phyloP scores from a whole-genome alignment of 2,329 filamentous ascomycete species.

The Ophiobolus disseminans region DNA sequence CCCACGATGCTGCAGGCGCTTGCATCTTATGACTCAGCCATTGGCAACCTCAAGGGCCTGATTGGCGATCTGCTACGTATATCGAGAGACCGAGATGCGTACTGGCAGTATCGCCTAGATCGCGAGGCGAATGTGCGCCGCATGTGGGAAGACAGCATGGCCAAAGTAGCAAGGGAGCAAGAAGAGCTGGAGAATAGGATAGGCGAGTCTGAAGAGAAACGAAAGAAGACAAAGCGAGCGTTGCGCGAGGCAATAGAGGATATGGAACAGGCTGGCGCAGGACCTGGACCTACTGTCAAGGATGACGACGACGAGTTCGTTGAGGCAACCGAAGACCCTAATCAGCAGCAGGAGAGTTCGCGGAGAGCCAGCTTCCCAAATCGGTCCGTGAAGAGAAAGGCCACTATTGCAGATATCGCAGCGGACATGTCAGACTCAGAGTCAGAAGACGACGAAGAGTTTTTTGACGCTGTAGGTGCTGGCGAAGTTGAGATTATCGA shows the following conservation, averaged over 20 bases:
- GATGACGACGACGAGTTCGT: constrained; percentile 41
- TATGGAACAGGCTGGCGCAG: constrained; percentile 37
- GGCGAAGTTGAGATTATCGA: constrained; percentile 84
- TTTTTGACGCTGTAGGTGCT: constrained; percentile 95
- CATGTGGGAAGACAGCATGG: constrained; percentile 99
- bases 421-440: constrained; percentile 72
- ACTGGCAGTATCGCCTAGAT: constrained; percentile 95
- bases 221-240: constrained; percentile 86
- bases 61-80: constrained; percentile 89
- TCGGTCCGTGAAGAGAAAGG: constrained; percentile 61
- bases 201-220: constrained; percentile 87
- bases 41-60: constrained; percentile 83
- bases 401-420: constrained; percentile 72
- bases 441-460: constrained; percentile 84
- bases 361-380: constrained; percentile 26
- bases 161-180: constrained; percentile 91
- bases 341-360: constrained; percentile 39
- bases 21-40: constrained; percentile 85
- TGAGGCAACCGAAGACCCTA: constrained; percentile 41
- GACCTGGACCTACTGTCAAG: constrained; percentile 15
- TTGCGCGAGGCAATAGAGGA: constrained; percentile 82
- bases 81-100: constrained; percentile 89
- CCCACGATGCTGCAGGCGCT: constrained; percentile 78
- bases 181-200: constrained; percentile 88
- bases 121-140: constrained; percentile 89